Evolutionary conservation across 257 asterid species (phyloP).

Genomic region (Galeopsis tetrahit): DNA sequence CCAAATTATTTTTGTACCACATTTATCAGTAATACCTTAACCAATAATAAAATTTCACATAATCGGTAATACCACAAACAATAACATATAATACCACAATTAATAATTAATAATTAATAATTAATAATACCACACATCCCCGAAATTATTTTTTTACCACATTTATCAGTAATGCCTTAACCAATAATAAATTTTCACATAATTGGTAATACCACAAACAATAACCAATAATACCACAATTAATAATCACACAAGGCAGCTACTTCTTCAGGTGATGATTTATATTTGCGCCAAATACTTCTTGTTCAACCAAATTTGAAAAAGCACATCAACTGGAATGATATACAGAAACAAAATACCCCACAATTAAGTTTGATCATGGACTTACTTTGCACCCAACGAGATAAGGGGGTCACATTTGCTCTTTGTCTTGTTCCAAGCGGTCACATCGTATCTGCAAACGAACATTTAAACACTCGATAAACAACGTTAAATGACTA

Average conservation of each 20-base stretch:
- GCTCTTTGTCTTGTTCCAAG: slow-evolving; percentile 93
- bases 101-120: too few relatives aligned
- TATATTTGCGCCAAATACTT: slow-evolving; percentile 49
- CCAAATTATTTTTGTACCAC: too few relatives aligned
- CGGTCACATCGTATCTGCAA: slow-evolving; percentile 76
- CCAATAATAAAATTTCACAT: too few relatives aligned
- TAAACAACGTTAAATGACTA: neutral
- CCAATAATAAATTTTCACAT: too few relatives aligned
- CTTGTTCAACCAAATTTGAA: neutral
- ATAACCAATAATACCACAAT: too few relatives aligned
- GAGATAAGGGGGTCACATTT: slow-evolving; percentile 90
- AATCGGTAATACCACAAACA: too few relatives aligned
- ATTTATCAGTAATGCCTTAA: too few relatives aligned
- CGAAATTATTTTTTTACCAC: too few relatives aligned
- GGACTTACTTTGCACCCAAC: slow-evolving; percentile 89
- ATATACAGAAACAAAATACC: neutral
- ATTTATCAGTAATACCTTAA: too few relatives aligned
- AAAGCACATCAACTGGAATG: neutral
- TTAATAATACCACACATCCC: too few relatives aligned
- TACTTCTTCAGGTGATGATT: slow-evolving; percentile 82
- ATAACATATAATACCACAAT: too few relatives aligned
- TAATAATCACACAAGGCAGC: slow-evolving; percentile 73
- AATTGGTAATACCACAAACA: too few relatives aligned
- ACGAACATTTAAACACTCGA: neutral
- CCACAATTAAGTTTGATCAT: neutral